Percentiles rank a stretch among this genome's conserved stretches.
Evolutionary conservation across 2,329 filamentous ascomycete species (phyloP).

Genomic region (Amauroascus niger): DNA sequence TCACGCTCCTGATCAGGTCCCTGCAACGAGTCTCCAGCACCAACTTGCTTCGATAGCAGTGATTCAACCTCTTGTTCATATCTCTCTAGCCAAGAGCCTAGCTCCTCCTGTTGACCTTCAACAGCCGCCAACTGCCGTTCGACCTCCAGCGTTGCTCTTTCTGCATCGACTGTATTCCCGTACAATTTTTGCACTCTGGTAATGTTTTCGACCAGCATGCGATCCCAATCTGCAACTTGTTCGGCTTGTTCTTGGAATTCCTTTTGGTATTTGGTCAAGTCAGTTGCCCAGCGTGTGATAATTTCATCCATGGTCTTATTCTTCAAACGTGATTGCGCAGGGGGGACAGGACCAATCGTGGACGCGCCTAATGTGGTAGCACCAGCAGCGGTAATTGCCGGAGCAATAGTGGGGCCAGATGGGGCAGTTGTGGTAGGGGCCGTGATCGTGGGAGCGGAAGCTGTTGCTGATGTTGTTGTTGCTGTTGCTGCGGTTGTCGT

Average conservation of each 20-base stretch:
- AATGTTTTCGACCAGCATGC: constrained; percentile 82
- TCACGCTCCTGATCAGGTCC: constrained; percentile 94
- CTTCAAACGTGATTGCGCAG: constrained; percentile 75
- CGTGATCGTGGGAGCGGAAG: constrained; percentile 20
- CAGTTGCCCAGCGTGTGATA: constrained; percentile 90
- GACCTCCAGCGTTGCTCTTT: constrained; percentile 84
- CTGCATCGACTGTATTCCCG: constrained; percentile 82
- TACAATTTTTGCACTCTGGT: constrained; percentile 93
- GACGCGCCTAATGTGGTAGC: constrained; percentile 53
- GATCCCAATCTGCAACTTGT: constrained; percentile 83
- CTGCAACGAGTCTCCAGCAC: constrained; percentile 63
- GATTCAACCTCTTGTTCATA: constrained; percentile 90
- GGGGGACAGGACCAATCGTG: constrained; percentile 69
- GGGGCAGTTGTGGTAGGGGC: constrained; percentile 18
- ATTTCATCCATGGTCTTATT: constrained; percentile 99
- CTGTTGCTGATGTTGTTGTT: constrained; percentile 19
- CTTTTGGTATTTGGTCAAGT: constrained; percentile 91
- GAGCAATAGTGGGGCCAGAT: constrained; percentile 21
- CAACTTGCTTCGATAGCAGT: constrained; percentile 70
- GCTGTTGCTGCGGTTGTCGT: constrained; percentile 20
- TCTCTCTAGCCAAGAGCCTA: constrained; percentile 75
- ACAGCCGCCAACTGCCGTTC: constrained; percentile 83
- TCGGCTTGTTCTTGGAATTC: constrained; percentile 87
- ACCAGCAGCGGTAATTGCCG: constrained; percentile 26
- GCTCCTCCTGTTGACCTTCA: constrained; percentile 85